Evolutionary conservation across 768 basidiomycete genomes (phyloP).

Genomic region (Austroboletus festivus): DNA sequence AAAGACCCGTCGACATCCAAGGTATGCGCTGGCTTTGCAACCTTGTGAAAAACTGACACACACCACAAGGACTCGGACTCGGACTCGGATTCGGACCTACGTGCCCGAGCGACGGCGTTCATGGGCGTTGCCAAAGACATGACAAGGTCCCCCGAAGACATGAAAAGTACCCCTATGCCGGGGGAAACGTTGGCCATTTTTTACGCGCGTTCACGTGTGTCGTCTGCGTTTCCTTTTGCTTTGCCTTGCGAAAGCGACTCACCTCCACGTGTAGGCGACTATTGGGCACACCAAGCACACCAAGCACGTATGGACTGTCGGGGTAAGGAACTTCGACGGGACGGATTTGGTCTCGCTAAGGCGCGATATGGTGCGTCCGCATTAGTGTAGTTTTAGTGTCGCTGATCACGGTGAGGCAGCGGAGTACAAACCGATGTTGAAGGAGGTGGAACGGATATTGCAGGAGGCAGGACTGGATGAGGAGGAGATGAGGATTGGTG

Average conservation of each 20-base stretch:
- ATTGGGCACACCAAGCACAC: slow-evolving; percentile 77
- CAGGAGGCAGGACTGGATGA: slow-evolving; percentile 83
- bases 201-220: slow-evolving; percentile 75
- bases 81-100: slow-evolving; percentile 35
- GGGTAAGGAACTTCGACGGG: slow-evolving; percentile 74
- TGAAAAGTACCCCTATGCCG: slow-evolving; percentile 74
- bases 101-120: slow-evolving; percentile 45
- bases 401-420: slow-evolving; percentile 36
- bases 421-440: slow-evolving; percentile 77
- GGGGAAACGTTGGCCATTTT: slow-evolving; percentile 83
- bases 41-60: too few relatives aligned
- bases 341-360: slow-evolving; percentile 75
- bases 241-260: neutral
- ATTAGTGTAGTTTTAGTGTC: neutral
- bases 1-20: too few relatives aligned
- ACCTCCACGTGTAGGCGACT: slow-evolving; percentile 49
- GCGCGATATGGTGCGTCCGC: slow-evolving; percentile 61
- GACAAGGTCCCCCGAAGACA: slow-evolving; percentile 61
- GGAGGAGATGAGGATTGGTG: slow-evolving; percentile 65
- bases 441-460: slow-evolving; percentile 81
- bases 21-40: too few relatives aligned
- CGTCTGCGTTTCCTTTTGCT: neutral
- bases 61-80: neutral
- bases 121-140: slow-evolving; percentile 61
- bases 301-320: slow-evolving; percentile 49